Evolutionary conservation across 108 stramenopile genomes (phyloP), one percentile per base, ranked within the genome.

Genomic region (Skeletonema marinoi): DNA sequence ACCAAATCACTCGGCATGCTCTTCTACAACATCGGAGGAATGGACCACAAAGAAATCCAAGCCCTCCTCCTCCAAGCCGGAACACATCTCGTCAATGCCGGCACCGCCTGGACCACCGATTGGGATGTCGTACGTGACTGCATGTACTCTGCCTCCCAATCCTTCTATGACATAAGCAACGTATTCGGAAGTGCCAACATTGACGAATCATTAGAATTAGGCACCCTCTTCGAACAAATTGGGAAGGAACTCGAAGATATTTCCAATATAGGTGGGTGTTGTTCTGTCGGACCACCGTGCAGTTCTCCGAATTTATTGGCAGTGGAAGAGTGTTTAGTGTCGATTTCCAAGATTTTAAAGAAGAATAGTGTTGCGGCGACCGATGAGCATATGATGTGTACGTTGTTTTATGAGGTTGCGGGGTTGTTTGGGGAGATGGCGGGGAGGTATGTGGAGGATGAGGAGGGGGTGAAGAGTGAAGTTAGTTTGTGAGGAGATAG

Each of bases 361-460:
- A 81, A 73, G 77, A 83, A 83, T 70, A 73, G 71, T 30, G 82
- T 83, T 32, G 82, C 82, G 54, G 66, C 76, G 58, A 83, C 82
- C 16, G 82, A 83, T 74, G 82, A 83, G 50, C 82, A 83, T 70
- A 83, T 83, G 76, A 83, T 83, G 82, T 73, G 72, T 46, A 78
- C 82, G 9, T 32, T 83, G 51, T 83, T 83, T 70, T 73, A 73
- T 30, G 82, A 83, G 73, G 82, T 83, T 60, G 76, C 82, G 68
- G 82, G 77, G 63, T 60, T 83, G 63, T 83, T 83, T 65, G 71
- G 82, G 64, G 71, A 70, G 68, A 83, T 83, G 82, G 82, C 76
- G 3, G 73, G 68, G 41, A 59, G 61, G 33, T 83, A 83, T 71
- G 64, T 78, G 4, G 81, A 82, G 39, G 64, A 77, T 51, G 69